These are phyloP conservation scores for Hemileccinum impolitum DNA, from an alignment of 768 basidiomycete genomes.

Conservation along the genomic window DNA sequence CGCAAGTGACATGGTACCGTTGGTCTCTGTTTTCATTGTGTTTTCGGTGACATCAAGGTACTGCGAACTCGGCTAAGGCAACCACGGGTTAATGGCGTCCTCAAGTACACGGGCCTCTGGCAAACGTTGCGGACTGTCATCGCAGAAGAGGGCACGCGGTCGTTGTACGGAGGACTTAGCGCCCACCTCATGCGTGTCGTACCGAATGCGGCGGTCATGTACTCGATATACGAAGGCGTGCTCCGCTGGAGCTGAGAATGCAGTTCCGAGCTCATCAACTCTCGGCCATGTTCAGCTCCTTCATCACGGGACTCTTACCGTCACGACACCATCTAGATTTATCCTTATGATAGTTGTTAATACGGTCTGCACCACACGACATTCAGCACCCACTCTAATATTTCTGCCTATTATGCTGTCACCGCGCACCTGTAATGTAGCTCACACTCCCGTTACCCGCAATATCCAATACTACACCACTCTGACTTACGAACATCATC, in stretches of 20 bases:
- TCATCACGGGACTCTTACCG: no score
- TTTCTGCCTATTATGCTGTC: constrained; percentile 14
- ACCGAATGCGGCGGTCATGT: constrained; percentile 97
- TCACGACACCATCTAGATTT: constrained; percentile 12
- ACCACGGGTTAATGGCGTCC: constrained; percentile 69
- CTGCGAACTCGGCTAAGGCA: constrained; percentile 91
- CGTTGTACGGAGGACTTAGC: constrained; percentile 87
- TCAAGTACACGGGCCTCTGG: constrained; percentile 81
- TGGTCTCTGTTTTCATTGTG: constrained; percentile 2
- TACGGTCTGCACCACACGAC: constrained; percentile 2
- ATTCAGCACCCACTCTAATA: constrained; percentile 10
- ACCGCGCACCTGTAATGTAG: constrained; percentile 20
- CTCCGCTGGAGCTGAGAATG: constrained; percentile 50
- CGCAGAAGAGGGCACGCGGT: constrained; percentile 83
- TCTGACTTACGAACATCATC: constrained; percentile 13
- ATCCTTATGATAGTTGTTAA: constrained; percentile 13
- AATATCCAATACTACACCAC: constrained; percentile 14
- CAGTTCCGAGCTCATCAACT: background rate
- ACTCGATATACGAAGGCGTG: constrained; percentile 86
- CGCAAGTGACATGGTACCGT: background rate
- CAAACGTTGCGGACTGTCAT: constrained; percentile 86
- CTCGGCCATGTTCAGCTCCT: background rate
- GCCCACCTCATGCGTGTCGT: constrained; percentile 97
- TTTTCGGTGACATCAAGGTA: constrained; percentile 47
- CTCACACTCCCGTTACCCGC: constrained; percentile 21